phyloP scores from a whole-genome alignment of 805 yeast genomes.

The Teunomyces panamensis region DNA sequence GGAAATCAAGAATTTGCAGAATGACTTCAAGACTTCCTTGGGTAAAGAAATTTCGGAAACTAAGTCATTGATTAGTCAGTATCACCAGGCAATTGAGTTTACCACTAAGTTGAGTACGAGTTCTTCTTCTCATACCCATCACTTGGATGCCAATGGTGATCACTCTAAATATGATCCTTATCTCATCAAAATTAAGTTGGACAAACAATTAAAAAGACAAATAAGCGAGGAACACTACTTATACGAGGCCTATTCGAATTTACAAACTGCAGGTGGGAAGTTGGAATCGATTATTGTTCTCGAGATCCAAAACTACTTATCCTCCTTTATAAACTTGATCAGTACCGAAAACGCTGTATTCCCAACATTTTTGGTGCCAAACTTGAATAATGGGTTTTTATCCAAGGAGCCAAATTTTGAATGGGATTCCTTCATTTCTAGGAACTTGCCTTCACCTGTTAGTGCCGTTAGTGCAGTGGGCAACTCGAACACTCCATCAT shows the following conservation, averaged over 20 bases:
- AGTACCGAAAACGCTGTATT: conserved; percentile 74
- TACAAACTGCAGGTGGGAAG: conserved; percentile 85
- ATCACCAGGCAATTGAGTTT: conserved; percentile 60
- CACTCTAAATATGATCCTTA: conserved; percentile 72
- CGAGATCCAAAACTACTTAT: conserved; percentile 81
- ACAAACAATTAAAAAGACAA: conserved; percentile 74
- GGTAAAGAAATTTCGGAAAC: conserved; percentile 52
- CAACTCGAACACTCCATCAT: conserved; percentile 20
- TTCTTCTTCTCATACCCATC: conserved; percentile 4
- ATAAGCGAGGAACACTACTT: conserved; percentile 80
- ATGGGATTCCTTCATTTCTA: conserved; percentile 80
- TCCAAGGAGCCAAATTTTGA: conserved; percentile 78
- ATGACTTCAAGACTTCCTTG: conserved; percentile 81
- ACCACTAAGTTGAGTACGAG: conserved; percentile 42
- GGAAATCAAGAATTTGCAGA: conserved; percentile 77
- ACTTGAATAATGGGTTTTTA: conserved; percentile 60
- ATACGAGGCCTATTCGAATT: conserved; percentile 83
- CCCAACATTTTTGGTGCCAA: conserved; percentile 62
- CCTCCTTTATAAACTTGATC: conserved; percentile 65
- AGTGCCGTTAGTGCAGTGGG: conserved; percentile 26
- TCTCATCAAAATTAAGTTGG: conserved; percentile 65
- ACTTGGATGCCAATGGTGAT: conserved; percentile 32
- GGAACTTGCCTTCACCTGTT: conserved; percentile 49
- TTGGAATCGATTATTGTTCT: conserved; percentile 80
- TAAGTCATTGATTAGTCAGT: conserved; percentile 41